Conservation (phyloP, 2,329 filamentous ascomycete genomes). For the Clarireedia hainanense region DNA sequence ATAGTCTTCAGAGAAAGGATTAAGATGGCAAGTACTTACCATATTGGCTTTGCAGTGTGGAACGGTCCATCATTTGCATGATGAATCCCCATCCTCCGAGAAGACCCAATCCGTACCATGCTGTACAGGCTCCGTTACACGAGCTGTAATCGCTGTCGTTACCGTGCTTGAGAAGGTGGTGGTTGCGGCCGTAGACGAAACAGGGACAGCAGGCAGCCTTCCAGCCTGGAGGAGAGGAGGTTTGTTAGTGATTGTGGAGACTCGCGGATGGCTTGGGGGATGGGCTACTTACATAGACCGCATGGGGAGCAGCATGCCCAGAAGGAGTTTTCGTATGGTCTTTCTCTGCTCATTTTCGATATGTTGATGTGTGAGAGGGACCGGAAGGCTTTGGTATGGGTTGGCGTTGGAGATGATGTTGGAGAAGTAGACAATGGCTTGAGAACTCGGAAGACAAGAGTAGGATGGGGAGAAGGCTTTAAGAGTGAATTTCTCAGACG, state of each 20-base stretch:
- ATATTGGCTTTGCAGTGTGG: slow-evolving; percentile 4
- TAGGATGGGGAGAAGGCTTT: too few species aligned
- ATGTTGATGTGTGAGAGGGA: not conserved
- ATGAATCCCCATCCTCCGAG: not conserved
- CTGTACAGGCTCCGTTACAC: slow-evolving; percentile 2
- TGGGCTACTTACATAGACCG: not conserved
- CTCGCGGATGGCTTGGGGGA: not conserved
- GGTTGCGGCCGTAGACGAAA: slow-evolving; percentile 8
- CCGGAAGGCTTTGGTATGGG: too few species aligned
- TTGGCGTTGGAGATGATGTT: not conserved
- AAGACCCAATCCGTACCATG: not conserved
- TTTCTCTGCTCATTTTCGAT: not conserved
- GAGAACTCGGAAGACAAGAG: too few species aligned
- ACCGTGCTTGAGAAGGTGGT: slow-evolving; percentile 3
- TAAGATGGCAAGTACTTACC: not conserved
- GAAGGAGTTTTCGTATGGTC: slow-evolving; percentile 2
- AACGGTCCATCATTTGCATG: slow-evolving; percentile 5
- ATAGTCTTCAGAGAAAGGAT: not conserved
- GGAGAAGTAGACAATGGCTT: not conserved
- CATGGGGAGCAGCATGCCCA: slow-evolving; percentile 4
- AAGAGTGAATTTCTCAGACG: too few species aligned
- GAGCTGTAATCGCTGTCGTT: not conserved
- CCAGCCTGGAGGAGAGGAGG: not conserved
- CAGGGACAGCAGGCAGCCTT: slow-evolving; percentile 8
- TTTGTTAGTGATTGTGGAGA: not conserved